Percentiles rank a stretch among this genome's conserved stretches.
Evolutionary conservation across 202 grass and related monocot species (phyloP).

Genomic region (Schoenoplectus triqueter): DNA sequence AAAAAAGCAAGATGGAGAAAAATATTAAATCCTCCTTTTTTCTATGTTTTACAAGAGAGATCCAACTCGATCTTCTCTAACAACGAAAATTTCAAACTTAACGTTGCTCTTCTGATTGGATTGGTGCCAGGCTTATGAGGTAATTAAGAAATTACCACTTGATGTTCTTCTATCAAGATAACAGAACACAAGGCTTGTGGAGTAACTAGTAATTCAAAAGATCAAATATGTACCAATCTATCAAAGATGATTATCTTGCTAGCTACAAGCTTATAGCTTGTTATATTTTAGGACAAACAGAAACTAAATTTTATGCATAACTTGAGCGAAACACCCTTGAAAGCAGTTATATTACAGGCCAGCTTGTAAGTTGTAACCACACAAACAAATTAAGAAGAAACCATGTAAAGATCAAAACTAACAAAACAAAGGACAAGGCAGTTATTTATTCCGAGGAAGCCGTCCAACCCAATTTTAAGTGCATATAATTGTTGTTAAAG

Average conservation of each 20-base stretch:
- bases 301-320: background rate
- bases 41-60: background rate
- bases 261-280: background rate
- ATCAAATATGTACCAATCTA: too few species aligned
- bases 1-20: too few species aligned
- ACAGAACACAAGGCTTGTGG: too few species aligned
- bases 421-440: background rate
- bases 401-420: background rate
- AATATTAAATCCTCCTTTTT: too few species aligned
- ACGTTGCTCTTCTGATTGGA: background rate
- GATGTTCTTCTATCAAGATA: background rate
- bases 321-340: background rate
- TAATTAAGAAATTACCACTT: background rate
- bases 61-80: background rate
- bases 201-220: too few species aligned
- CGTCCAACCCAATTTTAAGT: slow-evolving; percentile 14
- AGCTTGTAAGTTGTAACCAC: background rate
- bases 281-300: background rate
- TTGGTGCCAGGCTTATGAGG: background rate
- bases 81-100: too few species aligned
- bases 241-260: too few species aligned
- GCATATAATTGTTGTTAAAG: background rate
- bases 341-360: background rate
- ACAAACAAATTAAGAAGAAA: background rate
- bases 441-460: background rate